Evolutionary conservation across 2,329 filamentous ascomycete species (phyloP).

Genomic region (Lachnellula cervina): DNA sequence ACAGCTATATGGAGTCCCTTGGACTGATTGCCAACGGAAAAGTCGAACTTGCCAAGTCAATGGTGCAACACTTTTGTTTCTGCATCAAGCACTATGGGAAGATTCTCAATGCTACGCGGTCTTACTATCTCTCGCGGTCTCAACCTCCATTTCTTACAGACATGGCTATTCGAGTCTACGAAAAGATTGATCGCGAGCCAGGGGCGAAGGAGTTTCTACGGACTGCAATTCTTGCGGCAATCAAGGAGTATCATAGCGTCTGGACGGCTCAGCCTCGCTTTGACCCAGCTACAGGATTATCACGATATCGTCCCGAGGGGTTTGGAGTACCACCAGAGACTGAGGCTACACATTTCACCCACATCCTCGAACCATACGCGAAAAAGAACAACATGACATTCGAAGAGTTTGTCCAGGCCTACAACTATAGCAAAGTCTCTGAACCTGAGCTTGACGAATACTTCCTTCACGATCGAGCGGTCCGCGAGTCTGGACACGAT

Average conservation of each 20-base stretch:
- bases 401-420: conserved; percentile 78
- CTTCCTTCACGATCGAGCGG: conserved; percentile 91
- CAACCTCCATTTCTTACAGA: conserved; percentile 97
- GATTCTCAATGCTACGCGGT: conserved; percentile 93
- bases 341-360: conserved; percentile 50
- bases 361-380: conserved; percentile 33
- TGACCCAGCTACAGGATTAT: conserved; percentile 46
- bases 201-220: conserved; percentile 77
- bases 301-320: conserved; percentile 48
- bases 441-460: conserved; percentile 93
- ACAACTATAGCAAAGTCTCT: conserved; percentile 70
- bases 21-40: conserved; percentile 82
- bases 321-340: conserved; percentile 52
- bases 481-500: conserved; percentile 94
- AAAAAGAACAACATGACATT: conserved; percentile 71
- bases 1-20: conserved; percentile 97
- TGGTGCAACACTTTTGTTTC: conserved; percentile 97
- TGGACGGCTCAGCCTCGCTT: conserved; percentile 38
- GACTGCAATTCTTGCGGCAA: conserved; percentile 77
- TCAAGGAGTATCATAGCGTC: conserved; percentile 60
- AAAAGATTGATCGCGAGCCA: conserved; percentile 67
- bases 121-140: conserved; percentile 90
- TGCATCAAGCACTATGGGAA: conserved; percentile 98
- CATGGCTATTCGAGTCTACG: conserved; percentile 91
- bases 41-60: conserved; percentile 81